A percentile compares a stretch with the other conserved stretches of the same genome.
phyloP scores from a whole-genome alignment of 2,329 filamentous ascomycete species.

The Aspergillus sp. region DNA sequence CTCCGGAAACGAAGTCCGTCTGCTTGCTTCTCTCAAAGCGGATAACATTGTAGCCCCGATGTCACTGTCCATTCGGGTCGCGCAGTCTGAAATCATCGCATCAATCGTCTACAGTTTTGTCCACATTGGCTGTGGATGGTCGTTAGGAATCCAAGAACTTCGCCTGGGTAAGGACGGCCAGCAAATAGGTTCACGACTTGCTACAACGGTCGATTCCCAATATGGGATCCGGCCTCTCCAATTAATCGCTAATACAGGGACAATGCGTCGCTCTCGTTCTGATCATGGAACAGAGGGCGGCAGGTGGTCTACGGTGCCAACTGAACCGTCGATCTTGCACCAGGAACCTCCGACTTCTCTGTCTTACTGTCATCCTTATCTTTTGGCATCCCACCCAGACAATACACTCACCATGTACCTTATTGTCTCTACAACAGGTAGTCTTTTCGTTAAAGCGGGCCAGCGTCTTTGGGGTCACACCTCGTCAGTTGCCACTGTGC shows the following conservation, averaged over 20 bases:
- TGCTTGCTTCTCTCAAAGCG: conserved; percentile 72
- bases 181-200: conserved; percentile 30
- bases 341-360: conserved; percentile 52
- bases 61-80: conserved; percentile 71
- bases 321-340: conserved; percentile 26
- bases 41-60: conserved; percentile 70
- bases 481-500: conserved; percentile 75
- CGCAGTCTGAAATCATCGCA: conserved; percentile 57
- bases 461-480: conserved; percentile 85
- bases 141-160: conserved; percentile 83
- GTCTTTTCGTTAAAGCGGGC: conserved; percentile 61
- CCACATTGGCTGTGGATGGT: conserved; percentile 71
- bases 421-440: conserved; percentile 61
- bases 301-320: conserved; percentile 7
- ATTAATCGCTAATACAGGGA: conserved; percentile 4
- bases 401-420: conserved; percentile 80
- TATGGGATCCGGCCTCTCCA: conserved; percentile 19
- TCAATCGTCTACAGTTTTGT: conserved; percentile 81
- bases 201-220: conserved; percentile 34
- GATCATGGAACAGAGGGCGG: conserved; percentile 18
- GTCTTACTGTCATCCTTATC: conserved; percentile 73
- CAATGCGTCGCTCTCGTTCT: conserved; percentile 6
- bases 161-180: conserved; percentile 50
- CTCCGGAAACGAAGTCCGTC: conserved; percentile 30
- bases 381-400: conserved; percentile 74